Evolutionary conservation across 495 filamentous ascomycete species (phyloP).

Genomic region (Lichenothelia convexa): DNA sequence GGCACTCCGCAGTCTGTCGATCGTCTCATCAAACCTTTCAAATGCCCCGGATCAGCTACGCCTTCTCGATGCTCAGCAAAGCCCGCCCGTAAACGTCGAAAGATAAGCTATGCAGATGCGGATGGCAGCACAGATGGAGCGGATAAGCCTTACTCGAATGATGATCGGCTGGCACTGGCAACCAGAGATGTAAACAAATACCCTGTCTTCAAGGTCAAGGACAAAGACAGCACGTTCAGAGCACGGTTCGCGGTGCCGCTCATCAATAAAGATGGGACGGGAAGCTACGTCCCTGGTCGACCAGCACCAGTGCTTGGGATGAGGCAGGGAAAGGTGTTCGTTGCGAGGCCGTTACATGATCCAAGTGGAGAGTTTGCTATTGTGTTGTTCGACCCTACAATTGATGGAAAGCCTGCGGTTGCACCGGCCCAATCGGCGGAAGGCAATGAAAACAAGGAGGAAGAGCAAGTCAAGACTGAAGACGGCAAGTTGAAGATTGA

Average conservation of each 20-base stretch:
- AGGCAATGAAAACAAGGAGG: no score
- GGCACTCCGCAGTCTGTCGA: slow-evolving; percentile 38
- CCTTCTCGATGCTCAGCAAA: slow-evolving; percentile 55
- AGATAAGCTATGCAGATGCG: slow-evolving; percentile 74
- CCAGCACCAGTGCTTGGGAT: slow-evolving; percentile 76
- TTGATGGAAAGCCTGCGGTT: slow-evolving; percentile 61
- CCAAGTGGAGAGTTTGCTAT: slow-evolving; percentile 93
- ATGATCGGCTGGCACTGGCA: slow-evolving; percentile 68
- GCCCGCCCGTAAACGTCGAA: slow-evolving; percentile 69
- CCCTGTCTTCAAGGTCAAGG: slow-evolving; percentile 74
- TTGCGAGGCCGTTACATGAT: slow-evolving; percentile 84
- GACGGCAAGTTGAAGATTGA: slow-evolving; percentile 45
- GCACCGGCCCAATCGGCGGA: no score
- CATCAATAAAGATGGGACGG: slow-evolving; percentile 58
- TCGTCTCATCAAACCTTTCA: slow-evolving; percentile 70
- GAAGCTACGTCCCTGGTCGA: slow-evolving; percentile 54
- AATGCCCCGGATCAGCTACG: slow-evolving; percentile 71
- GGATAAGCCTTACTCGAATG: slow-evolving; percentile 75
- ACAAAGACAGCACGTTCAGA: slow-evolving; percentile 65
- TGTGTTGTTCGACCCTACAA: slow-evolving; percentile 84
- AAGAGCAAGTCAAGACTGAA: slow-evolving; percentile 29
- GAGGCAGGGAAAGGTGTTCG: slow-evolving; percentile 63
- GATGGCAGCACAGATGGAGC: slow-evolving; percentile 50
- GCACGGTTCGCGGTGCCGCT: slow-evolving; percentile 74
- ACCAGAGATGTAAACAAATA: slow-evolving; percentile 81